These are phyloP conservation scores for Penicillium ochrochloron DNA, from an alignment of 495 filamentous ascomycete genomes.

Conservation along the genomic window DNA sequence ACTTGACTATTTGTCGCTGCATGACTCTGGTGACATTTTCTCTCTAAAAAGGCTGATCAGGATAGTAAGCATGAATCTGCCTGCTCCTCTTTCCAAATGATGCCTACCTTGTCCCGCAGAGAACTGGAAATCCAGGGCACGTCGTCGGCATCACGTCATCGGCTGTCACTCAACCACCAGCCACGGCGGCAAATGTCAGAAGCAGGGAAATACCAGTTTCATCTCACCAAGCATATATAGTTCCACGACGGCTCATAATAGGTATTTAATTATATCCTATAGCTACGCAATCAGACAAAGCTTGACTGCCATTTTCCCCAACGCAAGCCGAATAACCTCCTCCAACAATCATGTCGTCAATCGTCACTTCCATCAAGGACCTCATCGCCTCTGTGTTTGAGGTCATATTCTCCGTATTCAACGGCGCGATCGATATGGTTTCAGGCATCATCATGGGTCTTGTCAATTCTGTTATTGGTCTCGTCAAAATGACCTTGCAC, in stretches of 20 bases:
- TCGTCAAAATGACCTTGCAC: slow-evolving; percentile 7
- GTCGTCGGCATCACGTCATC: slow-evolving; percentile 9
- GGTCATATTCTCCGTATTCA: slow-evolving; percentile 24
- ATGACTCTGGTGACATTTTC: too few relatives aligned
- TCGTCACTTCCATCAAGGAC: slow-evolving; percentile 27
- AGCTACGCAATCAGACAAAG: background rate
- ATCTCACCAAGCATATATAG: background rate
- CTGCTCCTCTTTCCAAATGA: background rate
- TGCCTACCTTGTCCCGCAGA: background rate
- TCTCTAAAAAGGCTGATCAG: too few relatives aligned
- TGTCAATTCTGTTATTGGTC: slow-evolving; percentile 15
- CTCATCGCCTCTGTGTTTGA: slow-evolving; percentile 25
- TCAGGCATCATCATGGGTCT: slow-evolving; percentile 10
- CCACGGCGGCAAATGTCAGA: slow-evolving; percentile 8
- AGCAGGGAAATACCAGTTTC: slow-evolving; percentile 2
- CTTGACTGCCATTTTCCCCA: background rate
- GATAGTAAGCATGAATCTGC: too few relatives aligned
- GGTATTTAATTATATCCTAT: background rate
- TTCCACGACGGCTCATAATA: background rate
- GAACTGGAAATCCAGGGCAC: background rate
- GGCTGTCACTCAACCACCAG: background rate
- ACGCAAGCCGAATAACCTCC: background rate
- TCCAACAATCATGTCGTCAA: slow-evolving; percentile 22
- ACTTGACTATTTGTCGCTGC: too few relatives aligned
- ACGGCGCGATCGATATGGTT: slow-evolving; percentile 9